These are phyloP conservation scores for Sphaerostilbella broomeana DNA, from an alignment of 2,329 filamentous ascomycete genomes.

Conservation along the genomic window DNA sequence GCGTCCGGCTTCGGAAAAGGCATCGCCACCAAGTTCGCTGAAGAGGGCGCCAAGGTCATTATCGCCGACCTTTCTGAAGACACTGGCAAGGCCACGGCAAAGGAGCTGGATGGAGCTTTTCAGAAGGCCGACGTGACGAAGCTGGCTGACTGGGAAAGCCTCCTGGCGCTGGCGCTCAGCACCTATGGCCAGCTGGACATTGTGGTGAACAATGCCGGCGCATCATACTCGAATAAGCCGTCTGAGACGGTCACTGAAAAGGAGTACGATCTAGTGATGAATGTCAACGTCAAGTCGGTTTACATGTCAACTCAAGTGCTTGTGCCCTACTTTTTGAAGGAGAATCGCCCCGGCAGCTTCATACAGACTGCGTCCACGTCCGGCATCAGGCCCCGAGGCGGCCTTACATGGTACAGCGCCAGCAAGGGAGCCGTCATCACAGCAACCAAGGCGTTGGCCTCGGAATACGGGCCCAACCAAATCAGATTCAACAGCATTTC, in stretches of 20 bases:
- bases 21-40: constrained; percentile 51
- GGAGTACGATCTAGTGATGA: constrained; percentile 61
- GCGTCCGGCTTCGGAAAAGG: constrained; percentile 59
- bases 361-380: constrained; percentile 62
- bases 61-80: constrained; percentile 54
- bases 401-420: constrained; percentile 64
- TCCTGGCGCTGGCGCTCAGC: constrained; percentile 39
- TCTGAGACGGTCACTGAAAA: constrained; percentile 57
- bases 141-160: constrained; percentile 44
- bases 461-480: constrained; percentile 65
- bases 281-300: constrained; percentile 62
- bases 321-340: constrained; percentile 53
- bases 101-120: constrained; percentile 38
- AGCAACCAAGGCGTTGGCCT: constrained; percentile 53
- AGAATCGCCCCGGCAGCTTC: constrained; percentile 52
- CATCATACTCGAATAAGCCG: constrained; percentile 54
- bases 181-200: constrained; percentile 48
- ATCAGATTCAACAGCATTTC: constrained; percentile 69
- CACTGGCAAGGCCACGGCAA: constrained; percentile 42
- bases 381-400: constrained; percentile 50
- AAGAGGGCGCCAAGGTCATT: constrained; percentile 55
- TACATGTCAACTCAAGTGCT: constrained; percentile 55
- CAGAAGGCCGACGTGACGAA: constrained; percentile 44
- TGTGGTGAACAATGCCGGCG: constrained; percentile 56
- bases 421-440: constrained; percentile 60